A percentile compares a stretch with the other conserved stretches of the same genome.
Conservation (phyloP, 495 filamentous ascomycete species). For the Penicillium silybi region DNA sequence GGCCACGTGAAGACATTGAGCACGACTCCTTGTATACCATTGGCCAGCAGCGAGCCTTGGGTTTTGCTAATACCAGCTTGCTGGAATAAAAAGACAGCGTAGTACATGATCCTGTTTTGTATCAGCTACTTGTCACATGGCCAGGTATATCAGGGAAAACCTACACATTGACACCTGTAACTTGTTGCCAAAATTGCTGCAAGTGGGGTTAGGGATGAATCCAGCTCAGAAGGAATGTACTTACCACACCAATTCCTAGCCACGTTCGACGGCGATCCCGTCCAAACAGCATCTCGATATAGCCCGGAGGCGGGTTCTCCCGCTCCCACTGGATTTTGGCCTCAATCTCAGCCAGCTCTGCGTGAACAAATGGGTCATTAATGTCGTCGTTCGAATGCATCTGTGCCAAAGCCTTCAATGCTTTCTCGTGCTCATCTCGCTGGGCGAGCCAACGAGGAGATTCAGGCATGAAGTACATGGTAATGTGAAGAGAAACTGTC, state of each 20-base stretch:
- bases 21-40: slow-evolving; percentile 22
- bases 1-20: slow-evolving; percentile 24
- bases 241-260: slow-evolving; percentile 29
- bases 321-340: slow-evolving; percentile 22
- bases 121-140: not conserved
- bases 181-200: slow-evolving; percentile 30
- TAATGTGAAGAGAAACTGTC: slow-evolving; percentile 15
- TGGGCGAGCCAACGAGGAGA: slow-evolving; percentile 45
- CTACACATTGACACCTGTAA: slow-evolving; percentile 29
- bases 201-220: not conserved
- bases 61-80: slow-evolving; percentile 21
- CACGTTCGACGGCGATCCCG: slow-evolving; percentile 24
- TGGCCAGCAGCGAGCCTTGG: slow-evolving; percentile 20
- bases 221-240: not conserved
- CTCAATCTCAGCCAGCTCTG: slow-evolving; percentile 18
- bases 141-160: not conserved
- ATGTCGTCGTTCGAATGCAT: slow-evolving; percentile 31
- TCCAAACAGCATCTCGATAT: slow-evolving; percentile 23
- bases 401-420: slow-evolving; percentile 32
- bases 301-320: slow-evolving; percentile 16
- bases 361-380: slow-evolving; percentile 12
- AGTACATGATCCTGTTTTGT: slow-evolving; percentile 26
- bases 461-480: slow-evolving; percentile 32
- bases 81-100: slow-evolving; percentile 25
- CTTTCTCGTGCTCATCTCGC: slow-evolving; percentile 32